Conservation (phyloP, 176 grass and related monocot species). For the Eragrostis curvula region DNA sequence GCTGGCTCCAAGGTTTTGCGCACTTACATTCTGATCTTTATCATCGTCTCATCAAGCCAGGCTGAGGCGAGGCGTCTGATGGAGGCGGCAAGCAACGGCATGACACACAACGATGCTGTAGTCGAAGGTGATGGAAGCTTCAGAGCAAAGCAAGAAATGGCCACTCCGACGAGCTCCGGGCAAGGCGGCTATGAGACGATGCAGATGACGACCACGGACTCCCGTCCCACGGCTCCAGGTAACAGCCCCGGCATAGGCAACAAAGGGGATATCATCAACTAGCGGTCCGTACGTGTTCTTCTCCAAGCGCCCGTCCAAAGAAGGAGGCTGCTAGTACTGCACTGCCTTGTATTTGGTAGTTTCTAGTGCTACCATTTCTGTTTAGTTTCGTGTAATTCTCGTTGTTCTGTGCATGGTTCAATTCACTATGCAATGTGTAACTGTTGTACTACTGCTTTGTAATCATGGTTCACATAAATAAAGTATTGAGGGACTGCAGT, state of each 20-base stretch:
- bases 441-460: slow-evolving; percentile 25
- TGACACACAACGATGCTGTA: slow-evolving; percentile 5
- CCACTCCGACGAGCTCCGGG: neutral
- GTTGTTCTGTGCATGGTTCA: neutral
- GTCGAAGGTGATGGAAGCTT: neutral
- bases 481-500: slow-evolving; percentile 27
- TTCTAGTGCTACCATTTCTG: slow-evolving; percentile 5
- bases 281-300: slow-evolving; percentile 2
- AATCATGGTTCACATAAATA: slow-evolving; percentile 25
- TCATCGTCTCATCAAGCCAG: slow-evolving; percentile 49
- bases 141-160: slow-evolving; percentile 22
- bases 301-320: neutral
- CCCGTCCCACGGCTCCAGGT: slow-evolving; percentile 42
- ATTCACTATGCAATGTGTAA: slow-evolving; percentile 4
- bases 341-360: neutral
- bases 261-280: slow-evolving; percentile 43
- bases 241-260: slow-evolving; percentile 64
- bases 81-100: neutral
- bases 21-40: slow-evolving; percentile 31
- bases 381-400: slow-evolving; percentile 20
- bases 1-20: slow-evolving; percentile 35
- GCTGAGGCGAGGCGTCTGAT: slow-evolving; percentile 37
- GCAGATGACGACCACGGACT: slow-evolving; percentile 24
- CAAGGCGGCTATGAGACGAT: neutral
- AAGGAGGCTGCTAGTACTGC: neutral